Conservation (phyloP, 2,329 filamentous ascomycete species). For the Neopestalotiopsis sp. region DNA sequence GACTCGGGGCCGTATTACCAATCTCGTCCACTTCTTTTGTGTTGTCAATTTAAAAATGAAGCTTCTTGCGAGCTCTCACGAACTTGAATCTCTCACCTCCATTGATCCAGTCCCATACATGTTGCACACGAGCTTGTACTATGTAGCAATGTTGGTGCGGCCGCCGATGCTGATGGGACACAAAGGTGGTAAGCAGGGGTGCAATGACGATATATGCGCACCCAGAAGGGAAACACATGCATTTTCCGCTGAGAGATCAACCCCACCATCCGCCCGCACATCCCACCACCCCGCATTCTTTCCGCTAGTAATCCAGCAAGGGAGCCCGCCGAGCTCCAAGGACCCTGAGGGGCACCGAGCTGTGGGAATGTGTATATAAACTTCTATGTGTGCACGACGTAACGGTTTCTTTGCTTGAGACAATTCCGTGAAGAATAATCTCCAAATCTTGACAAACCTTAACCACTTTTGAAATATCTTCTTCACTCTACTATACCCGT, state of each 20-base stretch:
- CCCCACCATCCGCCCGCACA: background rate
- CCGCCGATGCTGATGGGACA: background rate
- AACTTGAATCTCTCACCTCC: no score
- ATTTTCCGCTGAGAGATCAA: background rate
- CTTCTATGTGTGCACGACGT: background rate
- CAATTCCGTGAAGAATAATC: background rate
- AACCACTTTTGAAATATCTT: background rate
- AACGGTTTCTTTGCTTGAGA: conserved; percentile 7
- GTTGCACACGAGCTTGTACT: background rate
- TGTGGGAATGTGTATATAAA: background rate
- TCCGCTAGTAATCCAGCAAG: background rate
- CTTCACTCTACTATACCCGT: background rate
- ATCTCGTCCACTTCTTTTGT: no score
- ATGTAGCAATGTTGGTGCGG: background rate
- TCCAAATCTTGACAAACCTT: background rate
- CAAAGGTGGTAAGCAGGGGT: background rate
- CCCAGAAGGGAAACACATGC: no score
- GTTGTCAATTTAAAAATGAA: no score
- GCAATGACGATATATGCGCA: background rate
- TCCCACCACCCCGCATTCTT: background rate
- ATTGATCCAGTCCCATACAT: background rate
- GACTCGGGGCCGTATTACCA: no score
- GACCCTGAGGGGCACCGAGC: background rate
- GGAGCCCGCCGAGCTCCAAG: background rate
- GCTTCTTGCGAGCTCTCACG: background rate